These are phyloP conservation scores for Medicago ruthenica DNA, from an alignment of 306 rosid genomes.

Conservation along the genomic window DNA sequence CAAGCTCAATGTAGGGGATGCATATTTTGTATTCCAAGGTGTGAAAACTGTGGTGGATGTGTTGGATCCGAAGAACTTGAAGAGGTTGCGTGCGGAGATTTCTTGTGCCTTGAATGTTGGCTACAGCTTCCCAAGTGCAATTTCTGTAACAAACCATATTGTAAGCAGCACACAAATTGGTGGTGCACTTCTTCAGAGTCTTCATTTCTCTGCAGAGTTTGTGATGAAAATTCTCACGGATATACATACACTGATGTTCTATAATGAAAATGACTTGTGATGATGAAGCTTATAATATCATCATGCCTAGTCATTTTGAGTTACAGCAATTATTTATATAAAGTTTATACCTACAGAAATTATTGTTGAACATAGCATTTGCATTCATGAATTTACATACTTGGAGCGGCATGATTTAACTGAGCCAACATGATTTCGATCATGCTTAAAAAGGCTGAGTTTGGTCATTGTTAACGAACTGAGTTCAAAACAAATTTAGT, in stretches of 20 bases:
- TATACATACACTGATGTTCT: slow-evolving; percentile 42
- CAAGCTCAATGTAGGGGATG: slow-evolving; percentile 61
- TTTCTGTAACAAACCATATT: slow-evolving; percentile 82
- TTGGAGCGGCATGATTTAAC: no score
- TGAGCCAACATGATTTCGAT: no score
- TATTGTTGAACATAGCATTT: slow-evolving; percentile 13
- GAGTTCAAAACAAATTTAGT: no score
- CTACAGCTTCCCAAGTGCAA: slow-evolving; percentile 77
- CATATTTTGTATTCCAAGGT: slow-evolving; percentile 72
- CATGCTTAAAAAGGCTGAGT: no score
- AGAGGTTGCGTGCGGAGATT: slow-evolving; percentile 65
- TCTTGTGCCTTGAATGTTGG: slow-evolving; percentile 74
- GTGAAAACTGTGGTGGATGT: slow-evolving; percentile 80
- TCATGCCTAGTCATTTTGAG: background rate
- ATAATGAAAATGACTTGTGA: slow-evolving; percentile 30
- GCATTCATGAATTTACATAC: slow-evolving; percentile 9
- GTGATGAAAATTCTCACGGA: slow-evolving; percentile 50
- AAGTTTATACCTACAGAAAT: slow-evolving; percentile 11
- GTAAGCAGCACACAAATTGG: slow-evolving; percentile 59
- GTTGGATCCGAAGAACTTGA: slow-evolving; percentile 53
- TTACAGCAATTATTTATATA: slow-evolving; percentile 20
- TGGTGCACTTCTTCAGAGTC: slow-evolving; percentile 45
- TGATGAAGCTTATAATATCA: background rate
- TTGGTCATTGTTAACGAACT: no score
- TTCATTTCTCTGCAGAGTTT: slow-evolving; percentile 61